phyloP scores from a whole-genome alignment of 2,329 filamentous ascomycete genomes.

The Huntiella decipiens region DNA sequence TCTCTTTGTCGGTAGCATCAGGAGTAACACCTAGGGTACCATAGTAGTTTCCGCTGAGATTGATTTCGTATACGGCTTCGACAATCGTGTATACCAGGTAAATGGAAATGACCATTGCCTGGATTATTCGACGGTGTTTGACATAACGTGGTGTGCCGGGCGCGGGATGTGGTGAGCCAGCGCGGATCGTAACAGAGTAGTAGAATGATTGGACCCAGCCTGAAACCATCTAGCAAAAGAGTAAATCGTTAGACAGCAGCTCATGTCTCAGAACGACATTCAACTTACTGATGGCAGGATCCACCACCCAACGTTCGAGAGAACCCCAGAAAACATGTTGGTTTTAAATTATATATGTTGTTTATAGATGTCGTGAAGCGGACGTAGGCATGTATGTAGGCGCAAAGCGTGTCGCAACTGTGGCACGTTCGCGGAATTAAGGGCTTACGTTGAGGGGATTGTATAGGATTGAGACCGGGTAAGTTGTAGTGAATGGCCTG shows the following conservation, averaged over 20 bases:
- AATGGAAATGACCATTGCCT: constrained; percentile 59
- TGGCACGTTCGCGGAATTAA: too few relatives aligned
- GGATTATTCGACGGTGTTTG: constrained; percentile 62
- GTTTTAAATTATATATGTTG: too few relatives aligned
- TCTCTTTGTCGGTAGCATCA: constrained; percentile 49
- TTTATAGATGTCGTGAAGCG: too few relatives aligned
- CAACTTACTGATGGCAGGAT: constrained; percentile 28
- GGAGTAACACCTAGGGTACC: constrained; percentile 51
- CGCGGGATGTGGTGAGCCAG: constrained; percentile 61
- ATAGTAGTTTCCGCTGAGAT: constrained; percentile 58
- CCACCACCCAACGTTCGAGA: constrained; percentile 30
- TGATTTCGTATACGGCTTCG: constrained; percentile 71
- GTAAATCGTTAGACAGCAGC: background rate
- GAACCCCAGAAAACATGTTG: constrained; percentile 22
- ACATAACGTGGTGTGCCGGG: constrained; percentile 49
- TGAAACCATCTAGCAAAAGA: constrained; percentile 45
- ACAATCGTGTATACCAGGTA: constrained; percentile 89
- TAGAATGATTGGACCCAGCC: constrained; percentile 61
- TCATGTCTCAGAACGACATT: constrained; percentile 2
- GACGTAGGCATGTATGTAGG: too few relatives aligned
- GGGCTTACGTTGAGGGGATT: too few relatives aligned
- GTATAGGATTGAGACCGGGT: too few relatives aligned
- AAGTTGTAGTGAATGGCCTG: too few relatives aligned
- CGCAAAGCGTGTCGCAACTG: too few relatives aligned
- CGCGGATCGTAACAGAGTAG: constrained; percentile 76